A percentile compares a stretch with the other conserved stretches of the same genome.
phyloP scores from a whole-genome alignment of 768 basidiomycete species.

The Boletus rubroflammeus region DNA sequence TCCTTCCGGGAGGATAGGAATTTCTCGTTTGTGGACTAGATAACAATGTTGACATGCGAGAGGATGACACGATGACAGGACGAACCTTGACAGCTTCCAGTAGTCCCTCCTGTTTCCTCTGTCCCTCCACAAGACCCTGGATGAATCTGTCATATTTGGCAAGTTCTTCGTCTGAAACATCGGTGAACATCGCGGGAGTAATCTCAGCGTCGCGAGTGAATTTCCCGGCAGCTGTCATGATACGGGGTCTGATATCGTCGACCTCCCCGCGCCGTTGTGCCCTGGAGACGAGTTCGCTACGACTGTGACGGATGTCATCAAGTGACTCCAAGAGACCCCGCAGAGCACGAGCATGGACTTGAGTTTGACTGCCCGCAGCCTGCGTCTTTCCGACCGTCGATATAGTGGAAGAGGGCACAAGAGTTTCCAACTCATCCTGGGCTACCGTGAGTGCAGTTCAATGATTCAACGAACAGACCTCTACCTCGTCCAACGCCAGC shows the following conservation, averaged over 20 bases:
- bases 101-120: conserved; percentile 60
- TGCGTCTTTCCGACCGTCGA: conserved; percentile 31
- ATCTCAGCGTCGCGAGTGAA: conserved; percentile 68
- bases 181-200: conserved; percentile 85
- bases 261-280: conserved; percentile 57
- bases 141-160: conserved; percentile 80
- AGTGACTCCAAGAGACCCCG: conserved; percentile 76
- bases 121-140: conserved; percentile 48
- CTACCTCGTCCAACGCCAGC: conserved; percentile 65
- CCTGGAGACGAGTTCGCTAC: conserved; percentile 59
- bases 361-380: conserved; percentile 46
- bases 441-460: conserved; percentile 1
- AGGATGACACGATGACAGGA: neutral
- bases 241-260: conserved; percentile 71
- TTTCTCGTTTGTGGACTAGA: conserved; percentile 59
- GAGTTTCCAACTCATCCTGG: conserved; percentile 62
- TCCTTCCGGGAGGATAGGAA: conserved; percentile 78
- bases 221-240: conserved; percentile 62
- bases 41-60: neutral
- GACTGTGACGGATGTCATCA: conserved; percentile 61
- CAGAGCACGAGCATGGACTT: conserved; percentile 63
- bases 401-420: conserved; percentile 65
- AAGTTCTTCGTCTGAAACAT: conserved; percentile 72
- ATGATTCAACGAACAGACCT: neutral
- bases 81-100: conserved; percentile 67